A percentile compares a stretch with the other conserved stretches of the same genome.
phyloP scores from a whole-genome alignment of 208 protist genomes.

The Acanthamoeba sp. region DNA sequence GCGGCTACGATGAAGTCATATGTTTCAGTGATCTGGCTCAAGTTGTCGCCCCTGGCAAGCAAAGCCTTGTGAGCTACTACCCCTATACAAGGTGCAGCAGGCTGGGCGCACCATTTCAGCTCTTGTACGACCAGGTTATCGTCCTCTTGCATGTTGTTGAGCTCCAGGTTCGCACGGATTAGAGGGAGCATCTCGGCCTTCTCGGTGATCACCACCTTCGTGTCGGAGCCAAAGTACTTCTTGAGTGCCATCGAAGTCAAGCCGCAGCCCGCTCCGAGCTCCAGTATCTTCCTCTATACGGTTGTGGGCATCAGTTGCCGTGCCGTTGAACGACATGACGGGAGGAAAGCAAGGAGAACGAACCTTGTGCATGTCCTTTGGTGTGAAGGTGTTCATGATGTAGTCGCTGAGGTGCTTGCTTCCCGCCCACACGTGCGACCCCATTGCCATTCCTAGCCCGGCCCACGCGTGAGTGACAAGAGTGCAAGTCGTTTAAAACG shows the following conservation, averaged over 20 bases:
- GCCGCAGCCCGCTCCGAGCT: slow-evolving; percentile 50
- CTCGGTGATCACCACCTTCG: slow-evolving; percentile 51
- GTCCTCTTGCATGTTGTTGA: slow-evolving; percentile 43
- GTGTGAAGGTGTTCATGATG: neutral
- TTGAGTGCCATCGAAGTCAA: slow-evolving; percentile 16
- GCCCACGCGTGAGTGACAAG: neutral
- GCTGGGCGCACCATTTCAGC: neutral
- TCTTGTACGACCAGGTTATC: slow-evolving; percentile 48
- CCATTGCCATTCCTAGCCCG: slow-evolving; percentile 6
- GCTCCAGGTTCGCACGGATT: neutral
- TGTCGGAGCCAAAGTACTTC: slow-evolving; percentile 18
- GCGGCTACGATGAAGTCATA: slow-evolving; percentile 45
- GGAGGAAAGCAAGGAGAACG: neutral
- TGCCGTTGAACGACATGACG: neutral
- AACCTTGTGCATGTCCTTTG: slow-evolving; percentile 17
- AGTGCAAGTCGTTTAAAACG: neutral
- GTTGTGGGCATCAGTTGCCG: neutral
- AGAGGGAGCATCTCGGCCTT: neutral
- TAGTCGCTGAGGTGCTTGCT: slow-evolving; percentile 55
- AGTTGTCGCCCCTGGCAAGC: slow-evolving; percentile 11
- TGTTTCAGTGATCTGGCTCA: slow-evolving; percentile 24
- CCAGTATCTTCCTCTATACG: neutral
- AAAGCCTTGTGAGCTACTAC: too few relatives aligned
- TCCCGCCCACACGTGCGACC: slow-evolving; percentile 49
- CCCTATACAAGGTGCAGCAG: too few relatives aligned